Conservation (phyloP, 495 filamentous ascomycete genomes). For the Xylaria intraflava region DNA sequence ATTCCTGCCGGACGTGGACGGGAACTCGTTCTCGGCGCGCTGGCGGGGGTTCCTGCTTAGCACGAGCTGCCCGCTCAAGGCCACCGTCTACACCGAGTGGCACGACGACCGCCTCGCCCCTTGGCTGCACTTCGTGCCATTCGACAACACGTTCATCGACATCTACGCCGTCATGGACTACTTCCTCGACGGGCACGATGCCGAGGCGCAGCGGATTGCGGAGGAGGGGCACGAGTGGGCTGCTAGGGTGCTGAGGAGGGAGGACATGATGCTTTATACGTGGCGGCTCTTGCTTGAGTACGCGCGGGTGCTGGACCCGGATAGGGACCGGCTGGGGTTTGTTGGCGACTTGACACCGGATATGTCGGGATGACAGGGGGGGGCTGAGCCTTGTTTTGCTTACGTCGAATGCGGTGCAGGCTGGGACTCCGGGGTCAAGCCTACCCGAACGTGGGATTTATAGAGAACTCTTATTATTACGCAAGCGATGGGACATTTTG, state of each 20-base stretch:
- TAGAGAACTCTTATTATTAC: too few relatives aligned
- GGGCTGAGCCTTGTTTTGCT: too few relatives aligned
- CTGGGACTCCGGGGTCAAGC: too few relatives aligned
- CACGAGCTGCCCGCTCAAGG: slow-evolving; percentile 53
- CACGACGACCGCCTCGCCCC: slow-evolving; percentile 54
- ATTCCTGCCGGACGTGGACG: slow-evolving; percentile 55
- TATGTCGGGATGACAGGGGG: too few relatives aligned
- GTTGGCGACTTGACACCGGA: background rate
- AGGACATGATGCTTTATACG: slow-evolving; percentile 70
- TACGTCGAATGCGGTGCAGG: too few relatives aligned
- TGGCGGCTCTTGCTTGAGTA: slow-evolving; percentile 63
- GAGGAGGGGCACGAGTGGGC: slow-evolving; percentile 59
- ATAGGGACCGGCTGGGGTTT: slow-evolving; percentile 4
- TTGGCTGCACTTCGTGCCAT: slow-evolving; percentile 58
- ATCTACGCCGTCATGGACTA: slow-evolving; percentile 63
- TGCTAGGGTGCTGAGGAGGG: slow-evolving; percentile 53
- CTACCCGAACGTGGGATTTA: too few relatives aligned
- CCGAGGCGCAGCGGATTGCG: slow-evolving; percentile 47
- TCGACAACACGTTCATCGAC: slow-evolving; percentile 64
- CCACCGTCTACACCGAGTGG: slow-evolving; percentile 60
- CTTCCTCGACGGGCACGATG: slow-evolving; percentile 42
- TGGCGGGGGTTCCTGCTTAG: slow-evolving; percentile 55
- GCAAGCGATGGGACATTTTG: too few relatives aligned
- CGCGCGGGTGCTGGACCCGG: slow-evolving; percentile 1
- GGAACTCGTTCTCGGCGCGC: slow-evolving; percentile 57